Evolutionary conservation across 192 early-diverging fungal genomes (phyloP), one percentile per base, ranked within the genome.

Genomic region (Coemansia javaensis): DNA sequence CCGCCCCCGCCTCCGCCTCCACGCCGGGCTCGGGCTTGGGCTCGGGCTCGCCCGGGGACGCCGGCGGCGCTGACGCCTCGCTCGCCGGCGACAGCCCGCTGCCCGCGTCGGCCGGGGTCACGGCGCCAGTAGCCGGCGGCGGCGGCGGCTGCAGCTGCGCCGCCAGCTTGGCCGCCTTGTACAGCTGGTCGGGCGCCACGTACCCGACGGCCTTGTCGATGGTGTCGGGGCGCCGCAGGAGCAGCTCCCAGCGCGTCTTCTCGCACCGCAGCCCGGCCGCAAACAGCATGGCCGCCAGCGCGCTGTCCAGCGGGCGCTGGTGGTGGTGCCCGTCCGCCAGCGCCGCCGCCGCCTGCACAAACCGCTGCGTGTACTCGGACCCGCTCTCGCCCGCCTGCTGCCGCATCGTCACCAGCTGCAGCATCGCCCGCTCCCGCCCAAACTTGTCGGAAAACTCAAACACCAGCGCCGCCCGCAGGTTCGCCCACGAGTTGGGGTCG

Each of bases 121-220:
- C 32, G 8, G n/a, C n/a, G n/a, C n/a, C n/a, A n/a, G n/a, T n/a
- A n/a, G n/a, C n/a, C n/a, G n/a, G n/a, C n/a, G n/a, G n/a, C n/a
- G 57, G 44, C 14, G 42, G 48, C n/a, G 68, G 68, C 24, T 61
- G 59, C 30, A 72, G 44, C 39, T 64, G 44, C 15, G 68, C 40
- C n/a, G 47, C 50, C 2, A 72, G 56, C 48, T 72, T 72, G 27
- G 68, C 61, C 5, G 42, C 56, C 44, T 50, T 53, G 40, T 72
- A 72, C 3, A 72, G 50, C 42, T 64, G 61, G 11, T 72, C 68
- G 12, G 68, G 68, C 4, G 68, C 68, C 47, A 72, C 68, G 33
- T 53, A 72, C 9, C 61, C 68, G 17, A 72, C 40, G 3, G 68
- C 68, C 17, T 54, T 53, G 48, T 72, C 68, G 20, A 72, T 50